Evolutionary conservation across 176 grass and related monocot genomes (phyloP), one percentile per base, ranked within the genome.

Genomic region (Oryza glumipatula): DNA sequence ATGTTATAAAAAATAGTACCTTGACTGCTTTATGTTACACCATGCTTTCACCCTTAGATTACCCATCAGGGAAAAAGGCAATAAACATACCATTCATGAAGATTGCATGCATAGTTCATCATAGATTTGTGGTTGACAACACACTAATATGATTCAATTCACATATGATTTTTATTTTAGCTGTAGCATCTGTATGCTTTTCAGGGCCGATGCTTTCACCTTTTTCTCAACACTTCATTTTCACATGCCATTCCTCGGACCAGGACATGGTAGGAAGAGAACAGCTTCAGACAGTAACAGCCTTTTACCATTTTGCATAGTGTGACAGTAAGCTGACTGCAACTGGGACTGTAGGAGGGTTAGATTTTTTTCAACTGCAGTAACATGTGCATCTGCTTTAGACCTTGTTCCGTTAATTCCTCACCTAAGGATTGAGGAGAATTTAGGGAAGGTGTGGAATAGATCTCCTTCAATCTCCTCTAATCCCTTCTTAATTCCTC

Each of bases 281-380:
- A 63, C 58, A 23, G 58, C 21, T 63, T 63, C 58, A 63, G 58
- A 63, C 58, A 63, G 58, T 63, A 63, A 63, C n/a, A 63, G 58
- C 58, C 58, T 63, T 63, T 61, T 61, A 22, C 22, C 58, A n/a
- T 63, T 22, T 63, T 63, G 58, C 19, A 63, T 11, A 63, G n/a
- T 63, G 58, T 63, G 58, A 22, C 19, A 63, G 58, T 23, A 63
- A 63, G 58, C 58, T 22, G 8, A 63, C 58, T 63, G 58, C 58
- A 63, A 63, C n/a, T 63, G 58, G n/a, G n/a, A 63, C 58, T 63
- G 58, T 63, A 63, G 7, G 58, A 63, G 58, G 8, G 58, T 63
- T 63, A 63, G 58, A 63, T 63, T 63, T n/a, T 63, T 63, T 22
- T 63, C 58, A 23, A 63, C n/a, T 6, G n/a, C 8, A 4, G 58